These are phyloP conservation scores for Fusarium drepaniforme DNA, from an alignment of 2,329 filamentous ascomycete species.

Conservation along the genomic window DNA sequence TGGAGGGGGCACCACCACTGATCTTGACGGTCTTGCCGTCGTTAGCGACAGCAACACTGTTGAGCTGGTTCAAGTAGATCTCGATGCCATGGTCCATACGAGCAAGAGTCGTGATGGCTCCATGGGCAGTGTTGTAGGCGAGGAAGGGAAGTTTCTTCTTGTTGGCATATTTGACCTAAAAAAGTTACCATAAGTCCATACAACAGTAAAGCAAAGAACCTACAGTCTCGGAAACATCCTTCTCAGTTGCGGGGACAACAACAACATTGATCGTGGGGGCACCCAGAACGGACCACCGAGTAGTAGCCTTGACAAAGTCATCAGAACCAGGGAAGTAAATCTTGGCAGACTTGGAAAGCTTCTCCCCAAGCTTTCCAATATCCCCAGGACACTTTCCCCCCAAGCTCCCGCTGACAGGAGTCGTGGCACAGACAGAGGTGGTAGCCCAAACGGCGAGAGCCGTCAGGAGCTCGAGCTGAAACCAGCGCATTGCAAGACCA, in stretches of 20 bases:
- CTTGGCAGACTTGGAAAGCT: conserved; percentile 54
- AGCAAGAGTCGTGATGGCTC: conserved; percentile 61
- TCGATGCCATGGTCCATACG: conserved; percentile 63
- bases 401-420: conserved; percentile 26
- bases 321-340: conserved; percentile 56
- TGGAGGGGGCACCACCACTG: conserved; percentile 60
- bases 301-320: conserved; percentile 53
- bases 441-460: conserved; percentile 44
- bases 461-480: conserved; percentile 41
- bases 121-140: conserved; percentile 65
- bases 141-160: conserved; percentile 62
- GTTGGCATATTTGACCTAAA: conserved; percentile 57
- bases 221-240: conserved; percentile 63
- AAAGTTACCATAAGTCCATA: neutral
- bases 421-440: conserved; percentile 33
- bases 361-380: conserved; percentile 40
- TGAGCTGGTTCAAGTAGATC: conserved; percentile 61
- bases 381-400: conserved; percentile 31
- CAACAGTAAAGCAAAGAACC: fast-evolving
- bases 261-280: conserved; percentile 59
- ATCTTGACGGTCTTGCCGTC: conserved; percentile 61
- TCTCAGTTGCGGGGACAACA: conserved; percentile 59
- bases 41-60: conserved; percentile 54
- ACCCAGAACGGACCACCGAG: conserved; percentile 60
- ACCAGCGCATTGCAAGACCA: conserved; percentile 23